Base-by-base conservation (phyloP, 441 rosid genomes). In the Aquilaria agallochum region DNA sequence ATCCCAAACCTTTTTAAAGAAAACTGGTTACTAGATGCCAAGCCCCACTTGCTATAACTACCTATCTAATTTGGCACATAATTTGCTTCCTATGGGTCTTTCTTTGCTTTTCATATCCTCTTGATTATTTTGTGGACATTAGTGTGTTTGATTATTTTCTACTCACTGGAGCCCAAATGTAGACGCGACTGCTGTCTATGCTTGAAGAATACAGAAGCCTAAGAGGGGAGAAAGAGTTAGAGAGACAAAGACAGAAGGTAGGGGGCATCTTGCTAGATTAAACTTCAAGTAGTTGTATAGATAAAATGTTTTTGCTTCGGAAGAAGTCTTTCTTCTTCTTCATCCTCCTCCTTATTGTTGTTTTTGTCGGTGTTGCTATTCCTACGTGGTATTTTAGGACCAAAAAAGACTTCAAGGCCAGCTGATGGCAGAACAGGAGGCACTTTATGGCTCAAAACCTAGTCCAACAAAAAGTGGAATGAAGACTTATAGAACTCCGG, bases 351-450 rank as follows among this genome's bases (percentile, higher is more conserved):
- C 32, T 34, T 45, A 47, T 3, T 59, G 4, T 36, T 66, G 53
- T 63, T 64, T 53, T 67, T 66, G 46, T 70, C 44, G 36, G 56
- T 66, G 62, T 50, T 60, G 20, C 51, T 40, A 40, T 40, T 40
- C 66, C 36, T 31, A 56, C 64, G 60, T 50, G 56, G n/a, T 51
- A 15, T 54, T 56, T 65, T 72, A 89, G 99, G 92, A 89, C 67
- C 86, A 77, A 74, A 91, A 86, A 86, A 94, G 80, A 80, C 82
- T 81, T 60, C 85, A 91, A 64, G 97, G 77, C 32, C 97, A 86
- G 75, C 74, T 79, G 49, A 82, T 85, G 50, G 85, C 91, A 48
- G 93, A 88, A 63, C 85, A 89, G 75, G 95, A 89, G 74, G 80
- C 87, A 13, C 73, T 76, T 55, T 86, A 80, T 50, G 95, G 97